Evolutionary conservation across 2,329 filamentous ascomycete genomes (phyloP).

Genomic region (Colletotrichum tofieldiae): DNA sequence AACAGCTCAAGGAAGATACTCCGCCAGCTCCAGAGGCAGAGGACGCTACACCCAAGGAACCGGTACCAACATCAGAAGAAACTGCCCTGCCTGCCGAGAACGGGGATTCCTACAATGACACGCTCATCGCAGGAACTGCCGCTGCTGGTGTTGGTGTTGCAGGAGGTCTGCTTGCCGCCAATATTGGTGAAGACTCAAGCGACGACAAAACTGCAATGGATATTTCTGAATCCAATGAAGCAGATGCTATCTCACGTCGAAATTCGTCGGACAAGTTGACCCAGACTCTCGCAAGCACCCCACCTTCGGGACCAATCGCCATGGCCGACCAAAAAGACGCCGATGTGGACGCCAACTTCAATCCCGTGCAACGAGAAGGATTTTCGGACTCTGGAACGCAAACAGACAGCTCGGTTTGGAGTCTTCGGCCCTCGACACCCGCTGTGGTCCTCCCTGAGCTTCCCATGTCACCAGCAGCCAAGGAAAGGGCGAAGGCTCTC

Average conservation of each 20-base stretch:
- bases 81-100: not conserved
- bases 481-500: constrained; percentile 61
- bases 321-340: constrained; percentile 8
- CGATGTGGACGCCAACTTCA: constrained; percentile 31
- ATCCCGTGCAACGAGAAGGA: constrained; percentile 11
- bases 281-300: constrained; percentile 31
- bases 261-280: constrained; percentile 41
- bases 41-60: not conserved
- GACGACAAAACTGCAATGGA: constrained; percentile 7
- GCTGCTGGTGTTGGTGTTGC: constrained; percentile 23
- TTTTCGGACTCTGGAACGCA: constrained; percentile 39
- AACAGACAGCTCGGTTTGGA: constrained; percentile 45
- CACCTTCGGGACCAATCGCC: not conserved
- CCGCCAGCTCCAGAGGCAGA: not conserved
- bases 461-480: constrained; percentile 54
- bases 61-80: not conserved
- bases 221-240: not conserved
- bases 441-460: constrained; percentile 63
- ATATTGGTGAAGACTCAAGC: constrained; percentile 5
- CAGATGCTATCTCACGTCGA: constrained; percentile 15
- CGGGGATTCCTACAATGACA: not conserved
- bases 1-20: not conserved
- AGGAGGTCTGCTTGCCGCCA: constrained; percentile 12
- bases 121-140: constrained; percentile 16
- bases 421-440: constrained; percentile 63